Base-by-base conservation (phyloP, 139 green algal species). In the Zygnema circumcarinatum region DNA sequence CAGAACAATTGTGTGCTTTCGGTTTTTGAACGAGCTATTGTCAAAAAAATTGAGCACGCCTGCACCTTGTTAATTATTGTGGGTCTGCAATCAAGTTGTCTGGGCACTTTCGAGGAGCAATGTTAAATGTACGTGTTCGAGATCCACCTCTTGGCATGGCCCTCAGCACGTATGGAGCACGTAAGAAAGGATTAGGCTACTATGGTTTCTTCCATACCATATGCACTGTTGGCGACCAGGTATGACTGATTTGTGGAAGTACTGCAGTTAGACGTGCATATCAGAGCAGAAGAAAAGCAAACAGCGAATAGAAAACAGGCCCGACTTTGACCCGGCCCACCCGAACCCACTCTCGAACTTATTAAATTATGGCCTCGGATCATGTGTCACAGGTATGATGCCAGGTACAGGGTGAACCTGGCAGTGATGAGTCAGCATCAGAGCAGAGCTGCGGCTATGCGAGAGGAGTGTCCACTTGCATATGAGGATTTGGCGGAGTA, bases 341-440 rank as follows among this genome's bases (percentile, higher is more conserved):
- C 36, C 35, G 16, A 25, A 78, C 69, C 3, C 7, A 3, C 11
- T 52, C 33, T 31, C 16, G 1, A 69, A 32, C 74, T 21, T 73
- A 3, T 7, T 53, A 35, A 32, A 39, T 29, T 31, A 81, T 53
- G 7, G 29, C 74, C 47, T 53, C 69, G 3, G 35, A 25, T 31
- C 56, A 31, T 31, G n/a, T 76, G 20, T 79, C 22, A 31, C 20
- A 88, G 68, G 72, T 84, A 83, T 25, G 33, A 88, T 52, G 31
- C 33, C 20, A 73, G 82, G 33, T 88, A 88, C 67, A 29, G 82
- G 32, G 82, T 85, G 32, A 88, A 88, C 38, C 41, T 88, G 36
- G 82, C 68, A 2, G 31, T 88, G 36, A 31, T 88, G 38, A 88
- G 47, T 67, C 22, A 81, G 35, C 82, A 88, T 38, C 29, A 88